A percentile compares a stretch with the other conserved stretches of the same genome.
These are phyloP conservation scores for Inga leiocalycina DNA, from an alignment of 306 rosid species.

Conservation along the genomic window DNA sequence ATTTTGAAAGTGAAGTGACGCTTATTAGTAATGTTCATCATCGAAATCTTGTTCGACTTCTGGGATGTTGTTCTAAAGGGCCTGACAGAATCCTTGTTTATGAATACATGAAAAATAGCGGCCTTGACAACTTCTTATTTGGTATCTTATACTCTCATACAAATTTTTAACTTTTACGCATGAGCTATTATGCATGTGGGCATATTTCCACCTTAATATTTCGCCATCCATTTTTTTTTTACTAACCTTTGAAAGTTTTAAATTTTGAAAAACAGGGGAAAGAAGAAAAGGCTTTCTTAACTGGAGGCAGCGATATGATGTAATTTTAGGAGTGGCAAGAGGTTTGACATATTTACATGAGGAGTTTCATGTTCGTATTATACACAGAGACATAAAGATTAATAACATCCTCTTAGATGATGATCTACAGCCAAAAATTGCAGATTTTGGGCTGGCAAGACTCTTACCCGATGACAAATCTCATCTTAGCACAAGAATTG, in stretches of 20 bases:
- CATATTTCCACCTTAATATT: neutral
- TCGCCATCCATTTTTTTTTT: neutral
- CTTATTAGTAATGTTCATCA: slow-evolving; percentile 83
- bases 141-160: slow-evolving; percentile 22
- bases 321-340: slow-evolving; percentile 43
- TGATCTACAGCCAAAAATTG: too few species aligned
- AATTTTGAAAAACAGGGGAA: slow-evolving; percentile 22
- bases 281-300: slow-evolving; percentile 41
- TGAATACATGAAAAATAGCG: slow-evolving; percentile 58
- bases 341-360: slow-evolving; percentile 53
- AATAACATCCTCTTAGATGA: too few species aligned
- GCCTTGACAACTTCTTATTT: slow-evolving; percentile 49
- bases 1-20: slow-evolving; percentile 71
- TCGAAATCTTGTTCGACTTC: slow-evolving; percentile 67
- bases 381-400: neutral
- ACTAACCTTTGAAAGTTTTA: neutral
- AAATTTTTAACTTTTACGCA: neutral
- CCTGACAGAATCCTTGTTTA: slow-evolving; percentile 70
- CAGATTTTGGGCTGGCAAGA: too few species aligned
- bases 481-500: too few species aligned
- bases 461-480: too few species aligned
- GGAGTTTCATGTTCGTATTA: slow-evolving; percentile 42
- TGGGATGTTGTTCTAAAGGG: slow-evolving; percentile 71
- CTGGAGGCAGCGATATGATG: slow-evolving; percentile 43
- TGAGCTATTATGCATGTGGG: neutral